Evolutionary conservation across 129 eudicot species (phyloP).

Genomic region (Dittrichia graveolens): DNA sequence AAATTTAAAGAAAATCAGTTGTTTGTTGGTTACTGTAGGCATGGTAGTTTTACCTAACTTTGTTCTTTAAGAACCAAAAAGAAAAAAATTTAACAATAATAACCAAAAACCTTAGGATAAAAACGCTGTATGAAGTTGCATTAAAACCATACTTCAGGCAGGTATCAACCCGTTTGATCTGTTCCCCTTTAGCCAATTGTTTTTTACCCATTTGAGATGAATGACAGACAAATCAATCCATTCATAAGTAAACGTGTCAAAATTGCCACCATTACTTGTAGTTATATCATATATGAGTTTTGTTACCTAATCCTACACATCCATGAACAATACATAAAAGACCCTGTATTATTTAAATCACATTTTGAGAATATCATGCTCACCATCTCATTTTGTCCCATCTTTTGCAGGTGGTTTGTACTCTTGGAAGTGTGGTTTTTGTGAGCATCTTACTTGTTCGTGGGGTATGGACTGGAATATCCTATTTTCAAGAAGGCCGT

Average conservation of each 20-base stretch:
- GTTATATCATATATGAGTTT: background rate
- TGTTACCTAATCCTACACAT: background rate
- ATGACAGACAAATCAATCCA: too few relatives aligned
- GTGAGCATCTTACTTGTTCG: slow-evolving; percentile 86
- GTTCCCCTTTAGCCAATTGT: too few relatives aligned
- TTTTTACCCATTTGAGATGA: too few relatives aligned
- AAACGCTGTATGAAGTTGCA: too few relatives aligned
- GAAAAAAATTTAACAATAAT: too few relatives aligned
- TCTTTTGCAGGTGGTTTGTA: slow-evolving; percentile 73
- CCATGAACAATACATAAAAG: background rate
- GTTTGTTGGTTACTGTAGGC: background rate
- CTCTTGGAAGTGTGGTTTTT: slow-evolving; percentile 85
- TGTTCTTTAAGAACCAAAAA: too few relatives aligned
- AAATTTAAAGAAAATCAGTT: too few relatives aligned
- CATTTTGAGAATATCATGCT: slow-evolving; percentile 8
- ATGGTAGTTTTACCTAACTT: background rate
- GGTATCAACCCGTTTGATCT: too few relatives aligned
- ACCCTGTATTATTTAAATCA: background rate
- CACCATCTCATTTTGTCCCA: background rate
- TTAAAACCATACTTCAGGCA: too few relatives aligned
- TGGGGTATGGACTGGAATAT: slow-evolving; percentile 82
- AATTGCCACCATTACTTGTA: background rate
- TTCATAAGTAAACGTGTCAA: too few relatives aligned
- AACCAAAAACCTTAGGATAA: too few relatives aligned
- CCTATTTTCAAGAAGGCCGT: slow-evolving; percentile 67